Evolutionary conservation across 768 basidiomycete genomes (phyloP).

Genomic region (Kwoniella heveanensis): DNA sequence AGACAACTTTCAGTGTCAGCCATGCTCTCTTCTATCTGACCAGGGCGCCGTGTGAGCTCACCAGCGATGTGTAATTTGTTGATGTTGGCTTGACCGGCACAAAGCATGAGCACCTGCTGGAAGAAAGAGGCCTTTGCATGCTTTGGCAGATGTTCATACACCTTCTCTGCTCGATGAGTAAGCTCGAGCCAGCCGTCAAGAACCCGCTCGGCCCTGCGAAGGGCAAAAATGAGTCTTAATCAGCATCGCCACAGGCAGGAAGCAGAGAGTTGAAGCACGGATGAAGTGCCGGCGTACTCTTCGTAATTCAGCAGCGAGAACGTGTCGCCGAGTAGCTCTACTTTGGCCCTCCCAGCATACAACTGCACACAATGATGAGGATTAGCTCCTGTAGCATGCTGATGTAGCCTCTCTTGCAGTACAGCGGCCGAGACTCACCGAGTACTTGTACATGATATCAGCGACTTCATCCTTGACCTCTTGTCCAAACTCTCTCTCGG

Average conservation of each 20-base stretch:
- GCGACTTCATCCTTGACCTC: slow-evolving; percentile 59
- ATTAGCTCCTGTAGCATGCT: too few relatives aligned
- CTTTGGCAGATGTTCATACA: slow-evolving; percentile 63
- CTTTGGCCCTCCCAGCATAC: slow-evolving; percentile 62
- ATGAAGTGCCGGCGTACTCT: slow-evolving; percentile 61
- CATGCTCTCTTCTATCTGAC: neutral
- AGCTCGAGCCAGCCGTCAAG: slow-evolving; percentile 62
- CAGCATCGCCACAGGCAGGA: too few relatives aligned
- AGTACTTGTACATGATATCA: slow-evolving; percentile 59
- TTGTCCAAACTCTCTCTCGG: slow-evolving; percentile 67
- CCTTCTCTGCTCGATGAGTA: slow-evolving; percentile 60
- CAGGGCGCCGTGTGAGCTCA: slow-evolving; percentile 5
- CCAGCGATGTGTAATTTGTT: slow-evolving; percentile 65
- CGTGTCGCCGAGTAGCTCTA: slow-evolving; percentile 68
- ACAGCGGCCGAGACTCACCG: slow-evolving; percentile 24
- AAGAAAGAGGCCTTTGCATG: slow-evolving; percentile 66
- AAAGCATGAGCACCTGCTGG: slow-evolving; percentile 62
- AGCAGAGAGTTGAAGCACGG: neutral
- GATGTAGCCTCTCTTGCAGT: neutral
- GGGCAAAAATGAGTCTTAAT: neutral
- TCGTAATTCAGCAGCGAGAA: slow-evolving; percentile 69
- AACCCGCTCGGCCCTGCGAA: slow-evolving; percentile 64
- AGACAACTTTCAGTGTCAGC: neutral
- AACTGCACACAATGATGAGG: slow-evolving; percentile 27
- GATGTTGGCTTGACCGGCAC: slow-evolving; percentile 65